Percentiles rank a stretch among this genome's conserved stretches.
phyloP scores from a whole-genome alignment of 331 rosid genomes.

The Stylosanthes scabra region DNA sequence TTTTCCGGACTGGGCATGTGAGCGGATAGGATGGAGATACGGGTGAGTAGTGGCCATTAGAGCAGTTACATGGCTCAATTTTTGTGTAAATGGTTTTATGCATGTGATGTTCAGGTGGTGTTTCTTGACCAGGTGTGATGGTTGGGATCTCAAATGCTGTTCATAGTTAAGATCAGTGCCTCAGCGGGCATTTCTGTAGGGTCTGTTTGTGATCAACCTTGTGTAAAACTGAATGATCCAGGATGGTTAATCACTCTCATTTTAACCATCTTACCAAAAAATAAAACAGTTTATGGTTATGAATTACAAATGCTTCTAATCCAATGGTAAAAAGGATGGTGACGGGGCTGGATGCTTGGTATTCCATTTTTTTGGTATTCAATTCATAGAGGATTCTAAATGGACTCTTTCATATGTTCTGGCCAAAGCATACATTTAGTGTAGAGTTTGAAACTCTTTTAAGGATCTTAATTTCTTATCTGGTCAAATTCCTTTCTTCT shows the following conservation, averaged over 20 bases:
- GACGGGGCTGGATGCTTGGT: no score
- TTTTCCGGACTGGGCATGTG: background rate
- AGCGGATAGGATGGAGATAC: background rate
- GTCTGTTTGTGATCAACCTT: constrained; percentile 5
- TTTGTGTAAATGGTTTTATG: background rate
- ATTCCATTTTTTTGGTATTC: no score
- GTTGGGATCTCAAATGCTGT: constrained; percentile 18
- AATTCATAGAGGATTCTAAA: no score
- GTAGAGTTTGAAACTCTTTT: constrained; percentile 9
- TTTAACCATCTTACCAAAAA: no score
- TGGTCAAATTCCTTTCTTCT: constrained; percentile 33
- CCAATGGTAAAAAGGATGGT: constrained; percentile 11
- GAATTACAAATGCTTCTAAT: no score
- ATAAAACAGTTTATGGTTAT: no score
- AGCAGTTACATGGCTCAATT: constrained; percentile 1
- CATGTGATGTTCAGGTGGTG: constrained; percentile 1
- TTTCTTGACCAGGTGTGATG: constrained; percentile 11
- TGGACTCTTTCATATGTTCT: no score
- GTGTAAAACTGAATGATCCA: no score
- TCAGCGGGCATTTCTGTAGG: background rate
- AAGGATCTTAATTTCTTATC: constrained; percentile 39
- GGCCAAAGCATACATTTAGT: no score
- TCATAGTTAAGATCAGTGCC: background rate
- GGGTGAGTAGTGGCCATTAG: background rate
- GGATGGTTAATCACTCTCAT: no score